A percentile compares a stretch with the other conserved stretches of the same genome.
Evolutionary conservation across 768 basidiomycete genomes (phyloP).

Genomic region (Rubroboletus pulcherrimus): DNA sequence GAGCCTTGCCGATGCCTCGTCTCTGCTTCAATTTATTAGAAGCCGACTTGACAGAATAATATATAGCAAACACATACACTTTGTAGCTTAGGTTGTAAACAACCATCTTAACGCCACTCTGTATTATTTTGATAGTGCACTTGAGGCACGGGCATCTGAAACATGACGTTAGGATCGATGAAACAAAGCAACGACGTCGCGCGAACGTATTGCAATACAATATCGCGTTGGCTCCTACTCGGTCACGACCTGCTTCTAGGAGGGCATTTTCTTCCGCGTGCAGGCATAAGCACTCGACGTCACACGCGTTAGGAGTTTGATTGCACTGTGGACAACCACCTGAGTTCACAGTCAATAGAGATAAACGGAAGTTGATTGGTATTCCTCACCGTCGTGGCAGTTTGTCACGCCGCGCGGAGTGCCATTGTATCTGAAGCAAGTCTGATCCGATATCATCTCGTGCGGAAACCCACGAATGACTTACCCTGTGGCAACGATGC

Average conservation of each 20-base stretch:
- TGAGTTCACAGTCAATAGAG: conserved; percentile 57
- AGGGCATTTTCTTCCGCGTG: conserved; percentile 99
- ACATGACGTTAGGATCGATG: not conserved
- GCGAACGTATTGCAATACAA: conserved; percentile 97
- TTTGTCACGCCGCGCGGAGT: conserved; percentile 88
- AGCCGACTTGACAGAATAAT: not conserved
- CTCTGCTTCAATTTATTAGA: conserved; percentile 41
- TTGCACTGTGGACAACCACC: conserved; percentile 89
- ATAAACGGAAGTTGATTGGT: conserved; percentile 5
- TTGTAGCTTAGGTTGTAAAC: conserved; percentile 95
- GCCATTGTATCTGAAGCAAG: conserved; percentile 78
- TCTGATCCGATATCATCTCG: not conserved
- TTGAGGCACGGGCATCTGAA: conserved; percentile 93
- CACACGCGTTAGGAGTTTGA: conserved; percentile 41
- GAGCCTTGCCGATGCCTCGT: conserved; percentile 75
- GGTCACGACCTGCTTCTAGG: conserved; percentile 87
- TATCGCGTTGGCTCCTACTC: conserved; percentile 78
- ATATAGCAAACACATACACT: conserved; percentile 56
- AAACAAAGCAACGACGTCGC: not conserved
- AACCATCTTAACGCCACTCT: conserved; percentile 86
- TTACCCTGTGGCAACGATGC: conserved; percentile 77
- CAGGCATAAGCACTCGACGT: conserved; percentile 84
- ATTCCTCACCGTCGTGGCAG: conserved; percentile 49
- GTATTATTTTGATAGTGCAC: conserved; percentile 97
- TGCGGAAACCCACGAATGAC: conserved; percentile 13